Conservation (phyloP, 345 rosid species). For the Eutrema heterophyllum region DNA sequence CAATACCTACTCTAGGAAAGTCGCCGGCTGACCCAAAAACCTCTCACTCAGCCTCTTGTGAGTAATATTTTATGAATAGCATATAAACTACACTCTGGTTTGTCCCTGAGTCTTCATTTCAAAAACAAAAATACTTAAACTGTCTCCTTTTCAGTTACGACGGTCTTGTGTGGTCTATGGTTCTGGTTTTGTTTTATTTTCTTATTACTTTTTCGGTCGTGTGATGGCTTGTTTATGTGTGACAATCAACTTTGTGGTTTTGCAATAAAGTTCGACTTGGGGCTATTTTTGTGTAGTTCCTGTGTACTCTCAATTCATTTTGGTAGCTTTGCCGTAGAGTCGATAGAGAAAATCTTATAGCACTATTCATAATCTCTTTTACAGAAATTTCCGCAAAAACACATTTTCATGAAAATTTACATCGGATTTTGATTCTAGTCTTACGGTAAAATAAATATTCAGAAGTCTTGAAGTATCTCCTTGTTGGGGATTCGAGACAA, state of each 20-base stretch:
- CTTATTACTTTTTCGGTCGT: background rate
- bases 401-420: background rate
- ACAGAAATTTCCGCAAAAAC: background rate
- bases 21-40: constrained; percentile 41
- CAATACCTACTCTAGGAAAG: constrained; percentile 48
- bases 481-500: background rate
- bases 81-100: background rate
- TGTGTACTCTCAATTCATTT: background rate
- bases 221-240: constrained; percentile 4
- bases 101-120: background rate
- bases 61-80: background rate
- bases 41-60: background rate
- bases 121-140: background rate
- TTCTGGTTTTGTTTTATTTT: background rate
- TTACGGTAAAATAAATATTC: background rate
- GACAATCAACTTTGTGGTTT: constrained; percentile 17
- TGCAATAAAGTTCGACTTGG: constrained; percentile 27
- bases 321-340: too few species aligned
- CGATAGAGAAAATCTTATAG: too few species aligned
- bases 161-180: background rate
- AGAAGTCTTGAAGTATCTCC: background rate
- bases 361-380: too few species aligned
- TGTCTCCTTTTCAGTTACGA: background rate
- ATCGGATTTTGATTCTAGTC: background rate
- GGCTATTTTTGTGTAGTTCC: background rate